A percentile compares a stretch with the other conserved stretches of the same genome.
Conservation (phyloP, 2,329 filamentous ascomycete genomes). For the Paracoccidioides brasiliensis region DNA sequence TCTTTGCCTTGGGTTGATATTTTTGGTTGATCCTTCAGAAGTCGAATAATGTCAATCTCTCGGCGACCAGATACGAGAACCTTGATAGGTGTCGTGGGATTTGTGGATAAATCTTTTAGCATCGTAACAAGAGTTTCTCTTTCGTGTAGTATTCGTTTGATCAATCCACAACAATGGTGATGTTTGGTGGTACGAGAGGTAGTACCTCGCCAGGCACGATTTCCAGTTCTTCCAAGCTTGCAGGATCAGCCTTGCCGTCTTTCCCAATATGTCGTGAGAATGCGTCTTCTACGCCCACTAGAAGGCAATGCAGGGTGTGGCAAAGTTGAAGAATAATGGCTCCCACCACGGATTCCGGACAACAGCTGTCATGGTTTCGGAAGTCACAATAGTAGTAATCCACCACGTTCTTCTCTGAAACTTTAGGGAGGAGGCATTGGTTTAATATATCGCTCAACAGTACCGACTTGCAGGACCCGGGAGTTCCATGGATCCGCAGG, state of each 20-base stretch:
- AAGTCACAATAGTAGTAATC: constrained; percentile 5
- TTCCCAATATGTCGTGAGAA: constrained; percentile 1
- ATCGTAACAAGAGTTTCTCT: neutral
- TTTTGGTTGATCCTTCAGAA: neutral
- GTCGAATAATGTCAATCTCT: constrained; percentile 2
- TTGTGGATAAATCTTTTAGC: neutral
- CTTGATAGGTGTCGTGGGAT: neutral
- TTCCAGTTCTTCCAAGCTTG: neutral
- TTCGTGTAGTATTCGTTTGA: constrained; percentile 2
- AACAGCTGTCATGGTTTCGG: constrained; percentile 1
- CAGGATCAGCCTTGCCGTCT: neutral
- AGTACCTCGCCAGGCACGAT: neutral
- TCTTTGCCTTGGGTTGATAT: constrained; percentile 1
- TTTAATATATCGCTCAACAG: constrained; percentile 2
- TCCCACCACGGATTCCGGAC: neutral
- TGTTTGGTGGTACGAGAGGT: neutral
- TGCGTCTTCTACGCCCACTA: neutral
- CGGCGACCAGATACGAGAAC: neutral
- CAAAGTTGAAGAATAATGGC: constrained; percentile 2
- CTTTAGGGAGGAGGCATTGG: constrained; percentile 1
- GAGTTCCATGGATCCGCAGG: constrained; percentile 4
- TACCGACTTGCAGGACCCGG: constrained; percentile 2
- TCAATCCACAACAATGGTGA: neutral
- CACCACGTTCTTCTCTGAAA: neutral
- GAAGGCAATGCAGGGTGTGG: neutral